Percentiles rank a stretch among this genome's conserved stretches.
Evolutionary conservation across 441 rosid species (phyloP).

Genomic region (Populus hybrid): DNA sequence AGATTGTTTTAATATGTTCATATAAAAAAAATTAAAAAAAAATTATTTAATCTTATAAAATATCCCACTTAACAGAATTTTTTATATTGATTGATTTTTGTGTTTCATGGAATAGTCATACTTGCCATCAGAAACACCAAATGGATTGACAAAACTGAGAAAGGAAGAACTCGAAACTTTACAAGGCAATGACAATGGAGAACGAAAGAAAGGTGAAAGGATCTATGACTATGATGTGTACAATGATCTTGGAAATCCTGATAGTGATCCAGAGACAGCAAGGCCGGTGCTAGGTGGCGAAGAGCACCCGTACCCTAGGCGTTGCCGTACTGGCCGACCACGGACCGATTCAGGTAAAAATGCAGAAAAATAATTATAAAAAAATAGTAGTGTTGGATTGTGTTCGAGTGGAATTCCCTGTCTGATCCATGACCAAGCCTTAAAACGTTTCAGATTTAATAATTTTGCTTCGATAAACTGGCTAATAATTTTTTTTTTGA

Average conservation of each 20-base stretch:
- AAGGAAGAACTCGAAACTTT: conserved; percentile 29
- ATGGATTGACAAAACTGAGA: conserved; percentile 39
- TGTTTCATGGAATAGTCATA: conserved; percentile 25
- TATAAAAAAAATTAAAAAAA: too few relatives aligned
- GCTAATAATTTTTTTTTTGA: too few relatives aligned
- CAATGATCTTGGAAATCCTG: conserved; percentile 67
- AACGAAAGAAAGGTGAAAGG: conserved; percentile 32
- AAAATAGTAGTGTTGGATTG: too few relatives aligned
- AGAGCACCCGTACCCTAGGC: conserved; percentile 62
- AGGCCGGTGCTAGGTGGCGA: conserved; percentile 68
- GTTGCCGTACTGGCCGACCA: conserved; percentile 64
- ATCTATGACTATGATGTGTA: conserved; percentile 47
- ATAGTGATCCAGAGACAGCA: conserved; percentile 8
- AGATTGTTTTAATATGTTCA: too few relatives aligned
- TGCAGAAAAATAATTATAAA: neutral
- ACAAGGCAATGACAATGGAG: conserved; percentile 40
- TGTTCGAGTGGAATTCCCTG: too few relatives aligned
- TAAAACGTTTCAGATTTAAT: too few relatives aligned
- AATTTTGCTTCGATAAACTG: neutral
- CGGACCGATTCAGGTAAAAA: conserved; percentile 25
- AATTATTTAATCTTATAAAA: too few relatives aligned
- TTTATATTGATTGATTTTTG: neutral
- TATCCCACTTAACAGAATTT: too few relatives aligned
- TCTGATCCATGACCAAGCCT: too few relatives aligned
- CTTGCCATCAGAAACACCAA: conserved; percentile 40